Evolutionary conservation across 2,329 filamentous ascomycete genomes (phyloP).

Genomic region (Exserohilum turcica): DNA sequence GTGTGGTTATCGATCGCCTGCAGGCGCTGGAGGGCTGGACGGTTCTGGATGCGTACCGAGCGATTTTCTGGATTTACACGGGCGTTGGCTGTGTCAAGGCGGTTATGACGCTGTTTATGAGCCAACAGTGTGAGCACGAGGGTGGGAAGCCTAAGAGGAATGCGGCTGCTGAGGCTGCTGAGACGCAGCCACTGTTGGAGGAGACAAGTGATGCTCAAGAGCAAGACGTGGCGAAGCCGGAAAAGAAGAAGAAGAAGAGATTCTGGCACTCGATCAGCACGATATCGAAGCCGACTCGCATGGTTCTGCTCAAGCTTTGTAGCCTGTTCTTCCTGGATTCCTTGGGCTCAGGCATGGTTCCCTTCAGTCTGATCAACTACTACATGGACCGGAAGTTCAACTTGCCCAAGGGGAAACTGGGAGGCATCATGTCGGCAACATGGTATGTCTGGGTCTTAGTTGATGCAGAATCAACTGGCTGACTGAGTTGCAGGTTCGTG

Average conservation of each 20-base stretch:
- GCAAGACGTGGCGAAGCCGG: slow-evolving; percentile 17
- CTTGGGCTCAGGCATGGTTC: slow-evolving; percentile 72
- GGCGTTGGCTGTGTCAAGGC: slow-evolving; percentile 49
- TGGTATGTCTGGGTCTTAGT: slow-evolving; percentile 22
- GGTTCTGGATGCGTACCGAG: slow-evolving; percentile 46
- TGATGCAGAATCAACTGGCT: neutral
- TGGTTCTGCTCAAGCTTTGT: slow-evolving; percentile 65
- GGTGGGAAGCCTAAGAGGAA: slow-evolving; percentile 8
- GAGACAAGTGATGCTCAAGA: slow-evolving; percentile 10
- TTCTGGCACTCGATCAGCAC: slow-evolving; percentile 53
- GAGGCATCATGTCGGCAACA: slow-evolving; percentile 59
- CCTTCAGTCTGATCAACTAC: slow-evolving; percentile 54
- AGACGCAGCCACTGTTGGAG: slow-evolving; percentile 36
- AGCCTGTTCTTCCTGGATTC: slow-evolving; percentile 71
- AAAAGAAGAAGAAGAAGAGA: slow-evolving; percentile 24
- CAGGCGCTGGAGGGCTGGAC: slow-evolving; percentile 42
- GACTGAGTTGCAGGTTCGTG: slow-evolving; percentile 30
- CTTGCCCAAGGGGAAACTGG: slow-evolving; percentile 58
- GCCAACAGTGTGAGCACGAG: slow-evolving; percentile 44
- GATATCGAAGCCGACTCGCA: slow-evolving; percentile 62
- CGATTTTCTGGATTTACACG: slow-evolving; percentile 53
- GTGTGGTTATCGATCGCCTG: slow-evolving; percentile 45
- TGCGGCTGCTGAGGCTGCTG: slow-evolving; percentile 13
- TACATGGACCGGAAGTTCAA: slow-evolving; percentile 65
- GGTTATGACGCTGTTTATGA: slow-evolving; percentile 47